Evolutionary conservation across 805 yeast genomes (phyloP).

Genomic region (Wickerhamomyces queroliae): DNA sequence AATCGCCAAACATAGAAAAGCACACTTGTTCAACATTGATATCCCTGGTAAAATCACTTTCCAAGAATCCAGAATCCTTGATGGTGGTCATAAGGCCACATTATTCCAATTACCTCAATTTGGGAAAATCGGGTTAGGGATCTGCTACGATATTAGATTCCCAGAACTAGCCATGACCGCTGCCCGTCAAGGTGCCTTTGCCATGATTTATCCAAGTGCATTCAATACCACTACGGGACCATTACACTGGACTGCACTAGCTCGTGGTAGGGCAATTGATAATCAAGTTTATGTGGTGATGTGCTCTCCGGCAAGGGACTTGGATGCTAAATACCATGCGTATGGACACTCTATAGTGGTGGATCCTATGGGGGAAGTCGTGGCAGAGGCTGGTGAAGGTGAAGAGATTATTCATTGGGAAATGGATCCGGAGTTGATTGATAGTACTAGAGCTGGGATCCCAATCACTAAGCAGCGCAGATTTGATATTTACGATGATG

Average conservation of each 20-base stretch:
- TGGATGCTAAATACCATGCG: conserved; percentile 52
- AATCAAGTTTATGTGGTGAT: conserved; percentile 67
- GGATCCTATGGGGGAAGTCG: conserved; percentile 53
- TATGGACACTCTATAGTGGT: conserved; percentile 64
- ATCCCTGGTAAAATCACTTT: conserved; percentile 89
- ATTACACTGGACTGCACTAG: conserved; percentile 73
- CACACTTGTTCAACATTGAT: conserved; percentile 83
- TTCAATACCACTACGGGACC: conserved; percentile 85
- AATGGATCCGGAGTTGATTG: conserved; percentile 51
- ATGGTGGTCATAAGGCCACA: conserved; percentile 77
- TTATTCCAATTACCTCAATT: conserved; percentile 56
- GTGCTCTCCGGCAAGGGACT: conserved; percentile 87
- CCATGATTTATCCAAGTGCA: conserved; percentile 79
- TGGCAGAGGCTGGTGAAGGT: conserved; percentile 68
- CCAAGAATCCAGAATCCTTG: conserved; percentile 68
- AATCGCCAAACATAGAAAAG: conserved; percentile 81
- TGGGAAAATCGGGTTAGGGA: conserved; percentile 79
- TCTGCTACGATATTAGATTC: conserved; percentile 76
- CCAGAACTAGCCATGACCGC: conserved; percentile 72
- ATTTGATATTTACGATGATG: conserved; percentile 45
- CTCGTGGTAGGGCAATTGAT: conserved; percentile 69
- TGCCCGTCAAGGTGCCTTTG: conserved; percentile 52
- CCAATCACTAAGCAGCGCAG: conserved; percentile 67
- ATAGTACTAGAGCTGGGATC: conserved; percentile 51
- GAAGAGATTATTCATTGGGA: conserved; percentile 70